These are phyloP conservation scores for Ceratobasidium papillatum DNA, from an alignment of 1,284 basidiomycete genomes.

Conservation along the genomic window DNA sequence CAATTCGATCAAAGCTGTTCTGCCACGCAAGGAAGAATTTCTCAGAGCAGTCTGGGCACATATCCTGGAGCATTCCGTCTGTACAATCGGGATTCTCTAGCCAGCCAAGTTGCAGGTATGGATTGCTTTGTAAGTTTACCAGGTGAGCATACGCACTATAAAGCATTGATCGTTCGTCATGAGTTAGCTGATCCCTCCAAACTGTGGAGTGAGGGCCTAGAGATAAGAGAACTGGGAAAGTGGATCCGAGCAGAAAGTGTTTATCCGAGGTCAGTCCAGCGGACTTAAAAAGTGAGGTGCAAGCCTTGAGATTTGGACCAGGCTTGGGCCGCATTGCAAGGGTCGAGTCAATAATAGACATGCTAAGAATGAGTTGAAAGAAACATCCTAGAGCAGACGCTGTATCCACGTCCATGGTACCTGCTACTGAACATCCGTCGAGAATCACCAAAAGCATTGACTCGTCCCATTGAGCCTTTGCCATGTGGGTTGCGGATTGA, in stretches of 20 bases:
- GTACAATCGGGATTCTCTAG: background rate
- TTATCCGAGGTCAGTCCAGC: conserved; percentile 5
- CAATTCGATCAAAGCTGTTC: background rate
- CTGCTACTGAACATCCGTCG: background rate
- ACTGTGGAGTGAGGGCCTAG: conserved; percentile 5
- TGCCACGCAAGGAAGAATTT: background rate
- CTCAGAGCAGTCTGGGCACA: background rate
- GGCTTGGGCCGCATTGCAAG: background rate
- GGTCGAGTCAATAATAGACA: background rate
- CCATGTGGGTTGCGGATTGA: background rate
- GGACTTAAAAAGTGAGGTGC: background rate
- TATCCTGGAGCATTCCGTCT: too few relatives aligned
- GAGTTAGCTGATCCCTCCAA: conserved; percentile 13
- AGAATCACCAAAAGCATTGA: too few relatives aligned
- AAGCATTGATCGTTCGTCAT: conserved; percentile 4
- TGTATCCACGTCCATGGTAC: background rate
- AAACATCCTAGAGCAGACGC: background rate
- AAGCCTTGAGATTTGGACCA: background rate
- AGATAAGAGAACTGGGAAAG: conserved; percentile 12
- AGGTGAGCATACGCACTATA: conserved; percentile 4
- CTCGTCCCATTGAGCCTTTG: background rate
- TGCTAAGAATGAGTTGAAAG: background rate
- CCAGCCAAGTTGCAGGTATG: background rate
- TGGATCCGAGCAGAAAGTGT: too few relatives aligned
- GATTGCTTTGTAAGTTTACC: background rate